Base-by-base conservation (phyloP, 1,284 basidiomycete genomes). In the Agaricales sp. region DNA sequence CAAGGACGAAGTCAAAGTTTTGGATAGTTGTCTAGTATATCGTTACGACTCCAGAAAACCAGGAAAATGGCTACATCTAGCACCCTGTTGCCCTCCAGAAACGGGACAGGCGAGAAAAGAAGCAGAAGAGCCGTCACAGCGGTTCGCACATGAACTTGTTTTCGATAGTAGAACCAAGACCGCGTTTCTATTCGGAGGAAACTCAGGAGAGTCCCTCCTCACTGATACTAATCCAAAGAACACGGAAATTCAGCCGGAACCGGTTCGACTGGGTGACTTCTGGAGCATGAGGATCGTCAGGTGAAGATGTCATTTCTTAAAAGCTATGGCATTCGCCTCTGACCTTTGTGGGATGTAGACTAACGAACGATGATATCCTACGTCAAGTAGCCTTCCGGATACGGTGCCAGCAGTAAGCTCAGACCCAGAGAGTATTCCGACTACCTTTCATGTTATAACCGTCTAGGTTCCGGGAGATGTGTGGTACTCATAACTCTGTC, bases 71-170 rank as follows among this genome's bases (percentile, higher is more conserved):
- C 74, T 69, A 4, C 73, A 71, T 50, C 76, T 82, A 24, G 57
- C 77, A 1, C 68, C 70, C 0, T 61, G 66, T 38, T 57, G 39
- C 19, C 39, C 46, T 0, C 54, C 53, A 24, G 43, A 46, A 14
- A 55, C 56, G 43, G 38, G 53, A 16, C 48, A 43, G 12, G 37
- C 43, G 52, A 35, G 45, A 18, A 16, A 56, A 24, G 51, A 52
- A 12, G 49, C 53, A 11, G 67, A 70, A 21, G 67, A 66, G 38
- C 80, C 80, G 1, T 46, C 64, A 3, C 71, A 85, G 1, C 69
- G 86, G 47, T 87, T 82, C 57, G 86, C 84, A 3, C 83, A 87
- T 58, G 82, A 88, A 59, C 76, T 86, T 6, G 82, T 83, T 25
- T 88, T 87, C 55, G 78, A 87, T 56, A 64, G 72, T 0, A 63